Percentiles rank a stretch among this genome's conserved stretches.
Evolutionary conservation across 768 basidiomycete species (phyloP).

Genomic region (Cubamyces lactineus): DNA sequence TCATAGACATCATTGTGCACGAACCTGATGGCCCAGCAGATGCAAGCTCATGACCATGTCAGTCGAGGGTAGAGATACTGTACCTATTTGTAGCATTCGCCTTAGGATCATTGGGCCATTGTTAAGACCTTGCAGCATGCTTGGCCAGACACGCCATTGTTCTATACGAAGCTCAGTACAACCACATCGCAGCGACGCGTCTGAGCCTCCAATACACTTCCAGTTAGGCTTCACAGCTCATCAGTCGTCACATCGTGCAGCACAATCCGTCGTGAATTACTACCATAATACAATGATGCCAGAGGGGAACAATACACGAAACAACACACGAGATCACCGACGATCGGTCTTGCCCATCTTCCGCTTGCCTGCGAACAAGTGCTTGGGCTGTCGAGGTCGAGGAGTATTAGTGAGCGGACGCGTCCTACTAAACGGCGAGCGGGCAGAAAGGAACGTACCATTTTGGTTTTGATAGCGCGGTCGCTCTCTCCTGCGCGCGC

Average conservation of each 20-base stretch:
- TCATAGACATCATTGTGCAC: constrained; percentile 76
- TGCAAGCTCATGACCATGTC: neutral
- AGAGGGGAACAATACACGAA: constrained; percentile 1
- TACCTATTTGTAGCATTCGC: neutral
- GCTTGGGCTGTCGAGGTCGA: constrained; percentile 68
- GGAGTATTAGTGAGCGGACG: constrained; percentile 6
- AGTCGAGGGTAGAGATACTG: neutral
- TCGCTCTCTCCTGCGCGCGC: constrained; percentile 93
- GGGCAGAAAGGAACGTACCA: constrained; percentile 52
- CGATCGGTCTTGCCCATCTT: constrained; percentile 83
- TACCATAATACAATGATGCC: constrained; percentile 9
- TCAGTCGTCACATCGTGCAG: neutral
- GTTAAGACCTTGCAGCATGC: too few species aligned
- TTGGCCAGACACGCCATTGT: too few species aligned
- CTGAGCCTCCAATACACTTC: too few species aligned
- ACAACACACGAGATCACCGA: constrained; percentile 45
- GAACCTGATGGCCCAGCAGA: constrained; percentile 38
- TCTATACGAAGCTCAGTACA: too few species aligned
- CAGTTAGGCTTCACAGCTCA: too few species aligned
- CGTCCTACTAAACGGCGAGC: neutral
- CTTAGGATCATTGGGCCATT: too few species aligned
- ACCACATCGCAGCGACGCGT: too few species aligned
- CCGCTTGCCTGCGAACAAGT: constrained; percentile 84
- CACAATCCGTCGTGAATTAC: constrained; percentile 10
- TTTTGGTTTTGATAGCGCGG: constrained; percentile 79